phyloP scores from a whole-genome alignment of 129 eudicot species.

The Chrysanthemum makinoi region DNA sequence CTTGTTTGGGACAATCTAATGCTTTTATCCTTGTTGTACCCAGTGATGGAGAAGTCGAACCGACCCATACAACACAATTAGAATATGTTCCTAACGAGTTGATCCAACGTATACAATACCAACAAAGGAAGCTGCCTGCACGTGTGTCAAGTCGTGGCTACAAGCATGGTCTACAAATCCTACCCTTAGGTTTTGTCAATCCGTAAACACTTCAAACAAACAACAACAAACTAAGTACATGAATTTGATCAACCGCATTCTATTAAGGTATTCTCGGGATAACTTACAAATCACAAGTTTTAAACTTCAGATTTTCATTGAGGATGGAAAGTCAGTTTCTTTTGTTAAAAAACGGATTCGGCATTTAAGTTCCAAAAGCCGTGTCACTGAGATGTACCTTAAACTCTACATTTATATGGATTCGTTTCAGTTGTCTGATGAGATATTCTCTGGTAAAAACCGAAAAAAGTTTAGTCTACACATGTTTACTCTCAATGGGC shows the following conservation, averaged over 20 bases:
- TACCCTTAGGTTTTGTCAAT: neutral
- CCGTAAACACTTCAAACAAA: neutral
- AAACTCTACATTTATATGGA: neutral
- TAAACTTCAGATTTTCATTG: neutral
- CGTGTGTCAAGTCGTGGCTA: no score
- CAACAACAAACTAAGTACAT: neutral
- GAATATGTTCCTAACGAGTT: no score
- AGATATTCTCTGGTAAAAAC: slow-evolving; percentile 5
- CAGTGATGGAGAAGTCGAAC: no score
- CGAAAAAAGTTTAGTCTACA: neutral
- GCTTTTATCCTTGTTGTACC: no score
- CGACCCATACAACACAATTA: no score
- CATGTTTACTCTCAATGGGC: no score
- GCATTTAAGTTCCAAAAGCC: neutral
- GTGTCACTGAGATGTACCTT: neutral
- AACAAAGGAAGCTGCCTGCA: no score
- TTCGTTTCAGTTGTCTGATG: neutral
- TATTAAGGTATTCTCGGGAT: neutral
- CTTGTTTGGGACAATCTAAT: no score
- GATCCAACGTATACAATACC: no score
- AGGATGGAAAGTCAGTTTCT: neutral
- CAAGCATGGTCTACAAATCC: slow-evolving; percentile 3
- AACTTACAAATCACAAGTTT: neutral
- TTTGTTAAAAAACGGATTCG: neutral
- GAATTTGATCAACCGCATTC: neutral